phyloP scores from a whole-genome alignment of 2,329 filamentous ascomycete genomes.

The Chalaropsis ovoidea region DNA sequence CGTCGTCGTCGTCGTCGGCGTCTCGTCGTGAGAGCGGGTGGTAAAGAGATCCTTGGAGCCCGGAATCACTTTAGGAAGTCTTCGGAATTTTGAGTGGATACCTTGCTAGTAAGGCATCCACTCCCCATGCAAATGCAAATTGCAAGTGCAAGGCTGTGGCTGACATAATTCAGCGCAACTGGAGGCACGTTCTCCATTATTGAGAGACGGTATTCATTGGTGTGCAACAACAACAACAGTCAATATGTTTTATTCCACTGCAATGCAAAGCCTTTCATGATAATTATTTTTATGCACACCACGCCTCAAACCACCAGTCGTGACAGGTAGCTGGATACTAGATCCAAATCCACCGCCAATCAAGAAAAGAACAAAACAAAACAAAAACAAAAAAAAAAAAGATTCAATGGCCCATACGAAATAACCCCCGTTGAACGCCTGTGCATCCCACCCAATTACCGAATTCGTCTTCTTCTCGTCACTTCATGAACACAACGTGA shows the following conservation, averaged over 20 bases:
- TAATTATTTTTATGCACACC: neutral
- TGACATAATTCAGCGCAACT: slow-evolving; percentile 22
- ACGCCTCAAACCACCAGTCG: neutral
- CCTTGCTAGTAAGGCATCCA: slow-evolving; percentile 25
- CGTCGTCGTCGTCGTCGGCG: slow-evolving; percentile 21
- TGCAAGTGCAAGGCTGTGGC: slow-evolving; percentile 19
- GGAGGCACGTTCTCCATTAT: neutral
- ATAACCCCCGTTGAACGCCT: slow-evolving; percentile 16
- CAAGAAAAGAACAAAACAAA: slow-evolving; percentile 9
- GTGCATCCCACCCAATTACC: slow-evolving; percentile 6
- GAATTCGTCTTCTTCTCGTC: slow-evolving; percentile 12
- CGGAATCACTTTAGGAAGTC: slow-evolving; percentile 22
- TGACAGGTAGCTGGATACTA: neutral
- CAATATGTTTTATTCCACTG: neutral
- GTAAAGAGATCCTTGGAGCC: slow-evolving; percentile 22
- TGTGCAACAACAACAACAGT: neutral
- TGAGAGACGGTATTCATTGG: too few relatives aligned
- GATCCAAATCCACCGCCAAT: neutral
- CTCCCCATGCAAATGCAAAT: neutral
- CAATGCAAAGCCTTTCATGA: neutral
- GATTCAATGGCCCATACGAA: slow-evolving; percentile 1
- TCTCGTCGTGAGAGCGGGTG: slow-evolving; percentile 16
- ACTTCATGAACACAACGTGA: slow-evolving; percentile 27
- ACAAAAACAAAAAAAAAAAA: slow-evolving; percentile 16
- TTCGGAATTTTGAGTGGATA: slow-evolving; percentile 25